Evolutionary conservation across 2,329 filamentous ascomycete species (phyloP).

Genomic region (Podosphaera xanthii): DNA sequence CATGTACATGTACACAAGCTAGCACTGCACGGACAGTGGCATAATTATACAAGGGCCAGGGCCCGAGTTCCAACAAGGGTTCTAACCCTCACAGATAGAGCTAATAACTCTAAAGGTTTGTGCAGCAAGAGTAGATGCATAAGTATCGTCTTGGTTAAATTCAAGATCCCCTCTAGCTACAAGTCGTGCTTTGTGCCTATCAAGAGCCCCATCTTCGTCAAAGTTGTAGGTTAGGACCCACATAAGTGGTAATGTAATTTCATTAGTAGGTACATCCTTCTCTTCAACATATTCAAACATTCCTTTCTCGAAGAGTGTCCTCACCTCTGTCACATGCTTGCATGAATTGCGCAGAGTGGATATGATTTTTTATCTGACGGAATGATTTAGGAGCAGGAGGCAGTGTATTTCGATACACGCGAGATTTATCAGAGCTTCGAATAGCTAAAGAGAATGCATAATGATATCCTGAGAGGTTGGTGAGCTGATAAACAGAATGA

Average conservation of each 20-base stretch:
- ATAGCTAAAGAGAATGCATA: neutral
- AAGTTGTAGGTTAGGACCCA: conserved; percentile 5
- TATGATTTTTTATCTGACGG: neutral
- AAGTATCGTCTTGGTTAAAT: too few species aligned
- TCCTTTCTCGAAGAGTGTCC: too few species aligned
- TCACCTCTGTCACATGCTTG: neutral
- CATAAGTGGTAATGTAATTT: neutral
- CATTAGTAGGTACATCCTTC: neutral
- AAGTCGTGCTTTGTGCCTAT: conserved; percentile 8
- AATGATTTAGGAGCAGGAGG: neutral
- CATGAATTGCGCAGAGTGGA: neutral
- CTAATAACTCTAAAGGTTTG: too few species aligned
- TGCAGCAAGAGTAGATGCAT: too few species aligned
- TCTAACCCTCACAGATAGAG: too few species aligned
- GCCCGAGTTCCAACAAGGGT: too few species aligned
- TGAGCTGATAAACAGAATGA: neutral
- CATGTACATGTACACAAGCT: too few species aligned
- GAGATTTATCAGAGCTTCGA: neutral
- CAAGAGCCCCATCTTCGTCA: conserved; percentile 8
- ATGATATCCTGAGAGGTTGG: neutral
- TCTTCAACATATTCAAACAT: neutral
- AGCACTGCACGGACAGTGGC: too few species aligned
- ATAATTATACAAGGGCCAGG: too few species aligned
- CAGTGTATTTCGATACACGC: neutral
- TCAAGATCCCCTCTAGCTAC: conserved; percentile 5